These are phyloP conservation scores for Ceratonia siliqua DNA, from an alignment of 306 rosid genomes.

Conservation along the genomic window DNA sequence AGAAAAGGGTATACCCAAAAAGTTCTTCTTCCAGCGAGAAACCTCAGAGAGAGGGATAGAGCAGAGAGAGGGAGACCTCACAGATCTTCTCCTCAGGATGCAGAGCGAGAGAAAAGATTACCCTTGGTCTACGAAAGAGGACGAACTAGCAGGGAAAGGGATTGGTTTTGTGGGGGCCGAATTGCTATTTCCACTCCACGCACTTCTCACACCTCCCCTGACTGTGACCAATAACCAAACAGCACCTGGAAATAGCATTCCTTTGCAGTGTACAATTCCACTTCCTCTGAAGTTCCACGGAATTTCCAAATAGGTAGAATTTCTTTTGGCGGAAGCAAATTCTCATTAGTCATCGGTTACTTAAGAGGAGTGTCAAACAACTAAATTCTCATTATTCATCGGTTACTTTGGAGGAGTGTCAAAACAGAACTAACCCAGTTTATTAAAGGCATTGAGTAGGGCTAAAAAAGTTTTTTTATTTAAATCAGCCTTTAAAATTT, in stretches of 20 bases:
- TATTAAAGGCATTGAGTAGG: too few relatives aligned
- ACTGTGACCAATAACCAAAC: not conserved
- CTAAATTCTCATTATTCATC: too few relatives aligned
- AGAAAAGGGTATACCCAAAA: constrained; percentile 22
- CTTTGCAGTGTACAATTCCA: not conserved
- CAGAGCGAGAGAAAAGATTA: not conserved
- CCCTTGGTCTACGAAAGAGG: constrained; percentile 16
- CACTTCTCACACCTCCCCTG: not conserved
- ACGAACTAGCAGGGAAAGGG: not conserved
- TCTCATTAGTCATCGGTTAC: too few relatives aligned
- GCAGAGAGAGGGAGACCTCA: not conserved
- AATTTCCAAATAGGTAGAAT: too few relatives aligned
- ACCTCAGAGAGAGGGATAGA: constrained; percentile 7
- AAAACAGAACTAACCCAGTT: too few relatives aligned
- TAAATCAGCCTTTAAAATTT: too few relatives aligned
- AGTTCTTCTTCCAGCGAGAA: constrained; percentile 9
- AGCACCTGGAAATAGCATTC: not conserved
- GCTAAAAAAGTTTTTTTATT: too few relatives aligned
- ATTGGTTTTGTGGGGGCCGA: not conserved
- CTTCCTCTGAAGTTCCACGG: not conserved
- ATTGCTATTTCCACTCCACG: not conserved
- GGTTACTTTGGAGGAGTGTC: too few relatives aligned
- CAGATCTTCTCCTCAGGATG: not conserved
- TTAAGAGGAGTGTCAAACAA: too few relatives aligned
- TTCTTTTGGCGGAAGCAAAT: too few relatives aligned